Evolutionary conservation across 306 rosid species (phyloP).

Genomic region (Fragaria ananassa): DNA sequence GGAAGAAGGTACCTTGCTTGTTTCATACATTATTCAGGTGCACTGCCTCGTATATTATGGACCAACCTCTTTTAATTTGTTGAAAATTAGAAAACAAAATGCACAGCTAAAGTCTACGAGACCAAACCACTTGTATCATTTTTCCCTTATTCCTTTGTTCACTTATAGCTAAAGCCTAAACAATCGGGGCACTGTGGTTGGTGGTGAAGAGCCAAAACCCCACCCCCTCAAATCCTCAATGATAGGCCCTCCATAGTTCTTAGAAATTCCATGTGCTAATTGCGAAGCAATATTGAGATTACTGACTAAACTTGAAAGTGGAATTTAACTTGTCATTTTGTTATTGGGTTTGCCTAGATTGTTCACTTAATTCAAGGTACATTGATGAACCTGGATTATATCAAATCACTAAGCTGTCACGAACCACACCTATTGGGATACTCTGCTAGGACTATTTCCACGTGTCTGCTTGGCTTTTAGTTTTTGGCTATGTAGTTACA

Average conservation of each 20-base stretch:
- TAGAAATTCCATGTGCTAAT: not conserved
- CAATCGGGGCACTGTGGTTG: slow-evolving; percentile 60
- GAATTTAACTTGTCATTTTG: slow-evolving; percentile 8
- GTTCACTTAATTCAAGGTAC: not conserved
- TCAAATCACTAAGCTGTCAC: not conserved
- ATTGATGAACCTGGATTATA: not conserved
- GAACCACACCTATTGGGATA: not conserved
- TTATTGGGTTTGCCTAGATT: not conserved
- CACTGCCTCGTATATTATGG: slow-evolving; percentile 12
- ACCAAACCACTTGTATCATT: not conserved
- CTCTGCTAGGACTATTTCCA: not conserved
- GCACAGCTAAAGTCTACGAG: not conserved
- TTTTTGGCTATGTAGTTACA: no score
- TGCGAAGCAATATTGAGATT: not conserved
- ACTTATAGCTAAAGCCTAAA: slow-evolving; percentile 38
- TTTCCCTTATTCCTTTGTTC: not conserved
- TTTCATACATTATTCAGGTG: slow-evolving; percentile 10
- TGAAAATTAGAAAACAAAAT: slow-evolving; percentile 18
- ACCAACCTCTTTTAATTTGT: slow-evolving; percentile 16
- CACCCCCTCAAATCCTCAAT: slow-evolving; percentile 6
- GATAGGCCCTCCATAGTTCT: not conserved
- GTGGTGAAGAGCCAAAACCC: slow-evolving; percentile 47
- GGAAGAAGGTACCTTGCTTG: not conserved
- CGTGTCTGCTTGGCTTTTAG: not conserved
- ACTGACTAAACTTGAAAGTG: not conserved